Base-by-base conservation (phyloP, 345 rosid species). In the Camelina laxa region DNA sequence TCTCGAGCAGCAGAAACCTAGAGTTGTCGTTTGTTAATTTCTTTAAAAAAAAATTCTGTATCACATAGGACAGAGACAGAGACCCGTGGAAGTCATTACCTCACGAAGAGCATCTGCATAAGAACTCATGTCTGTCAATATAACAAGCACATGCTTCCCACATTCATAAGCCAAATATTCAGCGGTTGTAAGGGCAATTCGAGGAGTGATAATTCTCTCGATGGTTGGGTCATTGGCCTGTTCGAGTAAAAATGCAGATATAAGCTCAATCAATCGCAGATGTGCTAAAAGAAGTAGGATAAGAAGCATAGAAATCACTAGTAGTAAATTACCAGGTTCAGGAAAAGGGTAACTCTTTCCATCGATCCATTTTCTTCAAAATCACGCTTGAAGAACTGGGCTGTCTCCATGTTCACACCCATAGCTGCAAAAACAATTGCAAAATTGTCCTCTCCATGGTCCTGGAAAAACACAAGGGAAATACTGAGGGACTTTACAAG, bases 361-460 rank as follows among this genome's bases (percentile, higher is more conserved):
- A 95, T 95, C 6, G 99, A 95, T 54, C 99, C 99, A 79, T 92
- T 95, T 81, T 92, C 98, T 85, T 95, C 99, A 86, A 95, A 95
- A 85, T 95, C 99, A 36, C 99, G 98, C 80, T 95, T 95, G 87
- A 95, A 92, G 80, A 95, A 95, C 82, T 95, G 98, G 47, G 99
- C 99, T 38, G 99, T 95, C 83, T 95, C 99, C 99, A 95, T 95
- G 86, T 95, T 95, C 33, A 95, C 99, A 60, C 99, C 99, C 99
- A 95, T 95, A 73, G 99, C 99, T 72, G 99, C 99, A 69, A 96
- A 96, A 9, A 96, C 98, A 80, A 96, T 92, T 33, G 99, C 99
- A 83, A 96, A 96, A 79, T 96, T 96, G 86, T 92, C 98, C 71
- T 96, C 98, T 66, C 82, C 97, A 9, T 59, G 85, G 77, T 82